Conservation (phyloP, 176 grass and related monocot genomes). For the Musa acuminata region DNA sequence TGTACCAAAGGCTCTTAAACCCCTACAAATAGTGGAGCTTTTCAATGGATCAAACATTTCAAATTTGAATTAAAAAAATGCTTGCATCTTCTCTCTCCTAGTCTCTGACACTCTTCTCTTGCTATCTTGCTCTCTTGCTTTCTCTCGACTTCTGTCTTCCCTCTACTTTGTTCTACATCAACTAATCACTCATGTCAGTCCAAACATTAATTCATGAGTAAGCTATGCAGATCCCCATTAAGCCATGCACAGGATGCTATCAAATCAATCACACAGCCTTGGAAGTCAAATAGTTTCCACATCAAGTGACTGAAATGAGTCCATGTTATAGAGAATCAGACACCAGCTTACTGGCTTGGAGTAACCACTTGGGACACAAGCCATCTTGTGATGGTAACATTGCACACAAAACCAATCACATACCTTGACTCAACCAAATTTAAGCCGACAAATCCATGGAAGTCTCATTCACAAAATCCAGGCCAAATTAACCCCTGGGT, state of each 20-base stretch:
- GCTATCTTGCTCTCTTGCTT: too few relatives aligned
- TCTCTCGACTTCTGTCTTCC: too few relatives aligned
- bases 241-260: background rate
- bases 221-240: background rate
- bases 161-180: too few relatives aligned
- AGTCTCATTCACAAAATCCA: too few relatives aligned
- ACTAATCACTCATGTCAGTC: background rate
- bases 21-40: too few relatives aligned
- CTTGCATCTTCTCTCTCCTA: too few relatives aligned
- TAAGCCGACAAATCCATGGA: background rate
- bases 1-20: too few relatives aligned
- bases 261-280: background rate
- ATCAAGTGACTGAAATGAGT: background rate
- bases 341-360: background rate
- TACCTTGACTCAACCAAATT: background rate
- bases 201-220: background rate
- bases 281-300: background rate
- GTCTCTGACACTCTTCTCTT: too few relatives aligned
- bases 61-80: too few relatives aligned
- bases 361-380: background rate
- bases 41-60: too few relatives aligned
- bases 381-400: background rate
- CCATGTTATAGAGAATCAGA: conserved; percentile 1
- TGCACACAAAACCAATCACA: background rate
- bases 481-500: too few relatives aligned